Evolutionary conservation across 176 grass and related monocot species (phyloP).

Genomic region (Aegilops bicornis): DNA sequence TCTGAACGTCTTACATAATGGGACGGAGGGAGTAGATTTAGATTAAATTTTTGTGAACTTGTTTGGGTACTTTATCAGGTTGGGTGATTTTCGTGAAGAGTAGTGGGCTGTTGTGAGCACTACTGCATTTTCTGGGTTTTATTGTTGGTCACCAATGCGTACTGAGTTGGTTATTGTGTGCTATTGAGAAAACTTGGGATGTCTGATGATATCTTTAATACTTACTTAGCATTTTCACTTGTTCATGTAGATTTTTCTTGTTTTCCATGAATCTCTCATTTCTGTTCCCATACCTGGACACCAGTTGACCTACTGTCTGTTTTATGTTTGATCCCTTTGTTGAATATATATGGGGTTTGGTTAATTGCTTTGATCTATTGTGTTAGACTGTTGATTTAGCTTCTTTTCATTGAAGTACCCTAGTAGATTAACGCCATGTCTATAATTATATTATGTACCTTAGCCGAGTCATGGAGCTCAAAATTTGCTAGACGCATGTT

Average conservation of each 20-base stretch:
- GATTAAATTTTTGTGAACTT: neutral
- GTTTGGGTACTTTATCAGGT: neutral
- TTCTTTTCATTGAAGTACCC: neutral
- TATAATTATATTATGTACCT: neutral
- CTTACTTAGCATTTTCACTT: neutral
- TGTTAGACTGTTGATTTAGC: neutral
- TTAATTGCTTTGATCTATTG: slow-evolving; percentile 5
- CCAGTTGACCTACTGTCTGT: neutral
- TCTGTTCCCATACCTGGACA: neutral
- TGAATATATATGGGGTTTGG: neutral
- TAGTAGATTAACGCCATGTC: neutral
- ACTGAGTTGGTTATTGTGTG: neutral
- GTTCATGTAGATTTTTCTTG: slow-evolving; percentile 3
- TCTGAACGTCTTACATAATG: neutral
- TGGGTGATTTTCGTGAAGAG: neutral
- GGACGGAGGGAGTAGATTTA: no score
- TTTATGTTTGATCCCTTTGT: neutral
- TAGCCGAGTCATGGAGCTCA: slow-evolving; percentile 3
- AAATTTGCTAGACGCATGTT: neutral
- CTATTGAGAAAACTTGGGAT: neutral
- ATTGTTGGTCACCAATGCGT: neutral
- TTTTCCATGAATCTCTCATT: slow-evolving; percentile 5
- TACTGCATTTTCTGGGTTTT: neutral
- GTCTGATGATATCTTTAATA: neutral
- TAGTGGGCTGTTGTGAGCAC: neutral